phyloP scores from a whole-genome alignment of 2,329 filamentous ascomycete species.

The Sphaerulina musiva region DNA sequence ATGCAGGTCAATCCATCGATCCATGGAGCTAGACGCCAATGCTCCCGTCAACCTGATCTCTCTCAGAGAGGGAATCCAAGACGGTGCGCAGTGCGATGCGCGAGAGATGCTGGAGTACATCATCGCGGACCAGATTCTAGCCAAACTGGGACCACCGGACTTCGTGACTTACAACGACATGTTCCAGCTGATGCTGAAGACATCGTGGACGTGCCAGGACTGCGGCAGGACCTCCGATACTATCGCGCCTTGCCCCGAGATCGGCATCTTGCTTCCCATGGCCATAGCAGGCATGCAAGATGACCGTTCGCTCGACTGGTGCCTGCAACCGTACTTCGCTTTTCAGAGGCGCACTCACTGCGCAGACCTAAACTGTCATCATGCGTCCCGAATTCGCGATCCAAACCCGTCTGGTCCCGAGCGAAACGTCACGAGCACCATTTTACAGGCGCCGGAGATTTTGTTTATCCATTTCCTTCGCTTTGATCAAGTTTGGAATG shows the following conservation, averaged over 20 bases:
- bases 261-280: background rate
- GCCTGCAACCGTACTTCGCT: background rate
- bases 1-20: background rate
- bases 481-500: background rate
- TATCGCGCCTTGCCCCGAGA: background rate
- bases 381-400: background rate
- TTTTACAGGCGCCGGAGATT: background rate
- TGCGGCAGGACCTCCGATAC: background rate
- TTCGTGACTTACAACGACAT: background rate
- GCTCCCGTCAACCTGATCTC: background rate
- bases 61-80: background rate
- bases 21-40: background rate
- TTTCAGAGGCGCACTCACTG: background rate
- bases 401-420: background rate
- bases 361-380: background rate
- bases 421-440: background rate
- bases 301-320: background rate
- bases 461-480: background rate
- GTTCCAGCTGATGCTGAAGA: background rate
- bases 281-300: background rate
- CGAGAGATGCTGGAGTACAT: constrained; percentile 8
- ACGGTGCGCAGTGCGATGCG: background rate
- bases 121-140: background rate
- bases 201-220: constrained; percentile 5
- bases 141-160: background rate